phyloP scores from a whole-genome alignment of 2,329 filamentous ascomycete species.

The Ustulina deusta region DNA sequence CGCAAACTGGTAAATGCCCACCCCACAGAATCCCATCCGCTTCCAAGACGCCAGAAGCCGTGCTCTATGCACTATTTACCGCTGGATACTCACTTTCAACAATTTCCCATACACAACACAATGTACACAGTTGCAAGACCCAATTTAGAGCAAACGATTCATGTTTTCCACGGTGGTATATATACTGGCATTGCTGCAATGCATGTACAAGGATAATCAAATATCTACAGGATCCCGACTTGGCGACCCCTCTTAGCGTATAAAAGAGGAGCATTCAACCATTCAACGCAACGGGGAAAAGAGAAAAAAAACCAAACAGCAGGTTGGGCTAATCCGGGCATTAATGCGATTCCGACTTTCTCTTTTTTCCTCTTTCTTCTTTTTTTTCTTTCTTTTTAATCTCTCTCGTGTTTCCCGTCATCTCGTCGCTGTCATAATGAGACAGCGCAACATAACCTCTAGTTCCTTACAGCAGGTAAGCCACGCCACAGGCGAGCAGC shows the following conservation, averaged over 20 bases:
- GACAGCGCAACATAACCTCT: not conserved
- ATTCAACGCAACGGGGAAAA: constrained; percentile 1
- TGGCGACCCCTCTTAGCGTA: constrained; percentile 3
- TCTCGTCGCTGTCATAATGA: not conserved
- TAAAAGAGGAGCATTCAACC: not conserved
- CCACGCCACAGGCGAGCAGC: constrained; percentile 40
- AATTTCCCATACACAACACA: not conserved
- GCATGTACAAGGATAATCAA: constrained; percentile 29
- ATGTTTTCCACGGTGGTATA: not conserved
- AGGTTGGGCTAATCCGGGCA: constrained; percentile 10
- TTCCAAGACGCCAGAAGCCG: not conserved
- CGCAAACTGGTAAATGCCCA: not conserved
- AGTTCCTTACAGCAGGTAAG: constrained; percentile 43
- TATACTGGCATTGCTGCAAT: constrained; percentile 15
- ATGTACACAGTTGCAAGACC: too few relatives aligned
- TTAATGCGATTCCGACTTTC: constrained; percentile 18
- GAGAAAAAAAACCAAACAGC: not conserved
- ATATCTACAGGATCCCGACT: constrained; percentile 30
- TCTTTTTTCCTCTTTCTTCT: not conserved
- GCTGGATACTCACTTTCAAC: too few relatives aligned
- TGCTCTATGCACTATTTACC: too few relatives aligned
- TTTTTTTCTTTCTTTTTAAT: not conserved
- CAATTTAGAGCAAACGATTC: not conserved
- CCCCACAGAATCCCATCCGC: not conserved
- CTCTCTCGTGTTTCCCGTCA: constrained; percentile 23